Evolutionary conservation across 2,329 filamentous ascomycete genomes (phyloP), one percentile per base, ranked within the genome.

Genomic region (Microsporum audouinii): DNA sequence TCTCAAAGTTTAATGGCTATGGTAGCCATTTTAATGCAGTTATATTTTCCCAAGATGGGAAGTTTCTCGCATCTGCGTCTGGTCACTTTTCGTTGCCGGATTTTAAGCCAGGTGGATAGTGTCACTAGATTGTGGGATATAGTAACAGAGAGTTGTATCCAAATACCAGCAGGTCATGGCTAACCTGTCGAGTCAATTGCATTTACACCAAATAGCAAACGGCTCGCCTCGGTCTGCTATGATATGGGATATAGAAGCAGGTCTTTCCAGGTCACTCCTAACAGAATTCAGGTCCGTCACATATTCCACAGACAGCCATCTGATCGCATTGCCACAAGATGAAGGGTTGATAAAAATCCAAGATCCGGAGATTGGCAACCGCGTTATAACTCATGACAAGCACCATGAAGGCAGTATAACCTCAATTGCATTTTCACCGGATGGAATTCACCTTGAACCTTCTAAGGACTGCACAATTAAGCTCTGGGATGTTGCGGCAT

Each of bases 301-400:
- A 7, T 45, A 17, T 14, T 60, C 58, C 10, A 7, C 57, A 31
- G 27, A 59, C 10, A 36, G 10, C 31, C 8, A 17, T 7, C 41
- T 1, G 41, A 27, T 57, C 0, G 55, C 33, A 39, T 39, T 88
- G 6, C 84, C 84, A 17, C 95, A 89, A 38, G 91, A 95, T 71
- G 92, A 96, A 77, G 95, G 94, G 78, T 92, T 87, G 0, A 84
- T 97, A 66, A 91, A 92, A 66, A 84, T 96, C 2, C 97, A 91
- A 91, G 86, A 94, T 69, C 84, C 88, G 0, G 80, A 81, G 41
- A 85, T 17, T 1, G 41, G 41, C 41, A 45, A 4, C 39, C 1
- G 39, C 3, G 12, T 41, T 12, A 12, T n/a, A 12, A n/a, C 39
- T 5, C 14, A 12, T 41, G 39, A n/a, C 12, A n/a, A 4, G 39